phyloP scores from a whole-genome alignment of 495 filamentous ascomycete genomes.

The Aspergillus carlsbadensis region DNA sequence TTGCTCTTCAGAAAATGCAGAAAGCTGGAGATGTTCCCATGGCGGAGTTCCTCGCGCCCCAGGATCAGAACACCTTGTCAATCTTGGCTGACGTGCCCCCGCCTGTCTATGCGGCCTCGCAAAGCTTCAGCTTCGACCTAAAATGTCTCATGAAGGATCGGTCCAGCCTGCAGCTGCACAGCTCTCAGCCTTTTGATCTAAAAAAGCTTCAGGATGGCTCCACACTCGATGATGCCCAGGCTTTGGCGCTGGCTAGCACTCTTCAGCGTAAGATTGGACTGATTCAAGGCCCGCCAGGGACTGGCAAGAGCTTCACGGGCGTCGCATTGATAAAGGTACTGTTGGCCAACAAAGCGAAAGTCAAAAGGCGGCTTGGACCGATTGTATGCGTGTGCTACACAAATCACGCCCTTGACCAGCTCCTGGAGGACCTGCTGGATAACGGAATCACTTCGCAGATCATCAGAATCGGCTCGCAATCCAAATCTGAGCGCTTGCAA shows the following conservation, averaged over 20 bases:
- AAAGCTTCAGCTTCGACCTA: slow-evolving; percentile 55
- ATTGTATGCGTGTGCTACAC: slow-evolving; percentile 69
- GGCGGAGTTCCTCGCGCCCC: slow-evolving; percentile 52
- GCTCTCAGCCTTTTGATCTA: slow-evolving; percentile 37
- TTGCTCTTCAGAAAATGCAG: slow-evolving; percentile 61
- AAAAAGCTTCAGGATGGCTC: slow-evolving; percentile 40
- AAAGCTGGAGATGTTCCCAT: slow-evolving; percentile 56
- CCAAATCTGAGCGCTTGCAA: slow-evolving; percentile 53
- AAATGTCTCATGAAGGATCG: slow-evolving; percentile 42
- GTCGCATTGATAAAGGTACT: slow-evolving; percentile 62
- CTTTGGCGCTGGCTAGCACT: slow-evolving; percentile 51
- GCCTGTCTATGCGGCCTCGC: slow-evolving; percentile 51
- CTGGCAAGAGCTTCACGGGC: slow-evolving; percentile 69
- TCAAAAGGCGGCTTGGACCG: slow-evolving; percentile 51
- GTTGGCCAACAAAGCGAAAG: slow-evolving; percentile 50
- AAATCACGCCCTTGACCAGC: slow-evolving; percentile 73
- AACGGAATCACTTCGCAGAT: slow-evolving; percentile 53
- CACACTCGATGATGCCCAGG: slow-evolving; percentile 59
- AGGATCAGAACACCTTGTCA: not conserved
- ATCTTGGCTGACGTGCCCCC: slow-evolving; percentile 35
- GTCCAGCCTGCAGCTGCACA: slow-evolving; percentile 28
- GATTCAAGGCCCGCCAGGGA: slow-evolving; percentile 82
- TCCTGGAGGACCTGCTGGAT: slow-evolving; percentile 62
- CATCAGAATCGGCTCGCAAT: slow-evolving; percentile 67
- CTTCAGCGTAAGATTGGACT: slow-evolving; percentile 58